Percentiles rank a stretch among this genome's conserved stretches.
These are phyloP conservation scores for Solanum habrochaites DNA, from an alignment of 257 asterid species.

Conservation along the genomic window DNA sequence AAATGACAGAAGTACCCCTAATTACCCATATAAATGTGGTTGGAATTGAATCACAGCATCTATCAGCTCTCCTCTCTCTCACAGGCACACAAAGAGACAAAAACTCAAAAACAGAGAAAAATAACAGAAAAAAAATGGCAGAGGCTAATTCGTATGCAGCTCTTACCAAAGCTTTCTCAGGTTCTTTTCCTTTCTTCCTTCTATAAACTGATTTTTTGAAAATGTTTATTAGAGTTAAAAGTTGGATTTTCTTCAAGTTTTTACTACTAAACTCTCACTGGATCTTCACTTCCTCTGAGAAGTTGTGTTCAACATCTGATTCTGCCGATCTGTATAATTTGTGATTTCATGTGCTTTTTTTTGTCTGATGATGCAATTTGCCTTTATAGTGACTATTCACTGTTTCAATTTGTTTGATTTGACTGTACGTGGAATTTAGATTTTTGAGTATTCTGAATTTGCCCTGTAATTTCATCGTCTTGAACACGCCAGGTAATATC, in stretches of 20 bases:
- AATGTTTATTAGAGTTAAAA: background rate
- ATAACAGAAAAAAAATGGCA: conserved; percentile 22
- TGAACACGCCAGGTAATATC: background rate
- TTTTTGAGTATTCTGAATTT: background rate
- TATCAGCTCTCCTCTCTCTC: background rate
- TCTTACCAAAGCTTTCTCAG: conserved; percentile 63
- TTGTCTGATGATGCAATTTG: background rate
- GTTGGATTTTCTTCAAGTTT: background rate
- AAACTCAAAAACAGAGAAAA: background rate
- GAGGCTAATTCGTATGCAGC: conserved; percentile 39
- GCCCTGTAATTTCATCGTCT: too few relatives aligned
- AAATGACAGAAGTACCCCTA: background rate
- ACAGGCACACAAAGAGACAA: background rate
- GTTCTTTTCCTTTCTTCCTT: conserved; percentile 10
- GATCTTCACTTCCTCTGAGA: background rate
- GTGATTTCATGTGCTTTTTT: background rate
- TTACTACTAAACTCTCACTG: background rate
- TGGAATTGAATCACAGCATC: background rate
- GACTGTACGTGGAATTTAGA: background rate
- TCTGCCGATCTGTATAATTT: background rate
- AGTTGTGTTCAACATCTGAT: background rate
- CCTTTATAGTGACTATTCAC: background rate
- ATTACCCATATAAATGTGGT: background rate
- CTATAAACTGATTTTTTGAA: background rate
- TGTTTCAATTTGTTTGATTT: background rate